Evolutionary conservation across 202 grass and related monocot genomes (phyloP).

Genomic region (Saccharum hybrid): DNA sequence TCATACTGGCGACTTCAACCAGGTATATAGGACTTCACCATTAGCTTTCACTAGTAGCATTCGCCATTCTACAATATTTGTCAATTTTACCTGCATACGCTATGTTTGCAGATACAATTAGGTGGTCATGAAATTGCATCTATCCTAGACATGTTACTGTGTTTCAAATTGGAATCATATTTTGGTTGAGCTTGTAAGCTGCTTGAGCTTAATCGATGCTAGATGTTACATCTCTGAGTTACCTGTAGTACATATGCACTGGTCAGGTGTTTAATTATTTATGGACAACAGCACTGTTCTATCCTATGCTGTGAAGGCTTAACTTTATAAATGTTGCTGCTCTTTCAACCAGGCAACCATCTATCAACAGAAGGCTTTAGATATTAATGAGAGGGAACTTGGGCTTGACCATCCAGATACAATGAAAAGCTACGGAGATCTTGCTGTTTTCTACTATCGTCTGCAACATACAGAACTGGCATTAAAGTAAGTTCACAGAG

Average conservation of each 20-base stretch:
- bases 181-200: slow-evolving; percentile 36
- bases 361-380: slow-evolving; percentile 97
- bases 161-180: slow-evolving; percentile 22
- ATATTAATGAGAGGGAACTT: slow-evolving; percentile 99
- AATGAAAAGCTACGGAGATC: slow-evolving; percentile 99
- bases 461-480: slow-evolving; percentile 98
- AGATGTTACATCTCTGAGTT: slow-evolving; percentile 8
- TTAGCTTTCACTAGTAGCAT: slow-evolving; percentile 19
- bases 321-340: slow-evolving; percentile 37
- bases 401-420: slow-evolving; percentile 99
- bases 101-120: slow-evolving; percentile 37
- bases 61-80: slow-evolving; percentile 17
- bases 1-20: slow-evolving; percentile 98
- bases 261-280: slow-evolving; percentile 17
- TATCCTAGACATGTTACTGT: slow-evolving; percentile 6
- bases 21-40: slow-evolving; percentile 61
- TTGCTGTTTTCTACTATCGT: slow-evolving; percentile 99
- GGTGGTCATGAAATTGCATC: slow-evolving; percentile 31
- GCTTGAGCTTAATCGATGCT: slow-evolving; percentile 35
- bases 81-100: slow-evolving; percentile 8
- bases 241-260: slow-evolving; percentile 20
- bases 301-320: slow-evolving; percentile 32
- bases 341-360: slow-evolving; percentile 83
- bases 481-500: slow-evolving; percentile 67
- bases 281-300: slow-evolving; percentile 22